Evolutionary conservation across 495 filamentous ascomycete species (phyloP).

Genomic region (Penicillium fimorum): DNA sequence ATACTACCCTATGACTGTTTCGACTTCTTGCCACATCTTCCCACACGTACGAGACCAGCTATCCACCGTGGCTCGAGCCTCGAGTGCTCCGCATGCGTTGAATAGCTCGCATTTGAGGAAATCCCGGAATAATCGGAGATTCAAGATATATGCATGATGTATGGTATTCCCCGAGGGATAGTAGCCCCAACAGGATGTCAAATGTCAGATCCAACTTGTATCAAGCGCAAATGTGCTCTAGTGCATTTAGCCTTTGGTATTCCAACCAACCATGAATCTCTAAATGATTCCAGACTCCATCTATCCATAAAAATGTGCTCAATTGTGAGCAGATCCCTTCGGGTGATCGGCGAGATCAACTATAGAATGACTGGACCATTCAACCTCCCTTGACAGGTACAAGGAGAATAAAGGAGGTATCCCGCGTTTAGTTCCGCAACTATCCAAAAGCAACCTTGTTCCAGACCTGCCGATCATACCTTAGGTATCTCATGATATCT

Average conservation of each 20-base stretch:
- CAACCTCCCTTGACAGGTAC: background rate
- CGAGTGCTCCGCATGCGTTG: constrained; percentile 5
- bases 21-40: background rate
- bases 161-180: background rate
- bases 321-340: constrained; percentile 28
- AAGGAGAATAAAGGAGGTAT: background rate
- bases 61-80: background rate
- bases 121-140: background rate
- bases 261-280: background rate
- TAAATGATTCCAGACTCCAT: background rate
- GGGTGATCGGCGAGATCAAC: constrained; percentile 6
- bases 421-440: constrained; percentile 12
- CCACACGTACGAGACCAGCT: background rate
- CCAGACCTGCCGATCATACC: background rate
- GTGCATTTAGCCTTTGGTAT: background rate
- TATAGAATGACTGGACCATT: background rate
- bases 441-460: background rate
- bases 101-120: constrained; percentile 19
- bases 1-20: constrained; percentile 11
- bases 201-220: background rate
- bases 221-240: constrained; percentile 12
- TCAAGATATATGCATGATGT: background rate
- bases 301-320: constrained; percentile 27
- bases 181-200: background rate
- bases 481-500: background rate